Evolutionary conservation across 2,329 filamentous ascomycete genomes (phyloP).

Genomic region (Talaromyces amestolkiae): DNA sequence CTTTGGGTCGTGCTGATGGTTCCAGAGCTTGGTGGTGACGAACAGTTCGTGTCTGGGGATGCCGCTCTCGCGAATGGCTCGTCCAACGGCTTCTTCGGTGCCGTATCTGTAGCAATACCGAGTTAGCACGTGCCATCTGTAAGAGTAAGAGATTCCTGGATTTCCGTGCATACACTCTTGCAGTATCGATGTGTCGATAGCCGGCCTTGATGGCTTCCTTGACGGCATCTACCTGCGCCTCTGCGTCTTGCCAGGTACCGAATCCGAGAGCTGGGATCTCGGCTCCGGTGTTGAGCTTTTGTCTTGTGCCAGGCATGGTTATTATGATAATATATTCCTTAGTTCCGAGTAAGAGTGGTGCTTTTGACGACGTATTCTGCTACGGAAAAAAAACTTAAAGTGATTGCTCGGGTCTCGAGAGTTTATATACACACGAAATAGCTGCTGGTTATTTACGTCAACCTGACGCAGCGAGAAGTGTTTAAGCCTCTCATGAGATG

Average conservation of each 20-base stretch:
- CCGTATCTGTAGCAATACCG: constrained; percentile 48
- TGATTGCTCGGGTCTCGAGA: neutral
- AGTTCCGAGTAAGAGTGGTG: neutral
- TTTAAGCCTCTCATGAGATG: neutral
- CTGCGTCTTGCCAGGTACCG: constrained; percentile 55
- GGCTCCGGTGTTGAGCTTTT: constrained; percentile 49
- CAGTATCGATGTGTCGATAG: constrained; percentile 58
- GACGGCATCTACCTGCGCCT: constrained; percentile 51
- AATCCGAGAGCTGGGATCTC: constrained; percentile 51
- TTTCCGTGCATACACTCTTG: constrained; percentile 38
- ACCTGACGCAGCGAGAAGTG: constrained; percentile 7
- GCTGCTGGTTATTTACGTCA: constrained; percentile 1
- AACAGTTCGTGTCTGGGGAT: constrained; percentile 65
- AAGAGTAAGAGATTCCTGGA: no score
- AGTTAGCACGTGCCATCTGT: neutral
- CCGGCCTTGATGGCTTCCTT: constrained; percentile 49
- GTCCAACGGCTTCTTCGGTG: constrained; percentile 65
- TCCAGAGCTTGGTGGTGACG: constrained; percentile 67
- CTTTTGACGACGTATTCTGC: neutral
- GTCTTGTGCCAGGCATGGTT: constrained; percentile 33
- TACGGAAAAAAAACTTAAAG: neutral
- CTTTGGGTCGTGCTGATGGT: constrained; percentile 60
- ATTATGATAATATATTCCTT: neutral
- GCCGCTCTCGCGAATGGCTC: constrained; percentile 63
- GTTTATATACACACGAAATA: neutral